phyloP scores from a whole-genome alignment of 2,329 filamentous ascomycete genomes.

The Colletotrichum lentis region DNA sequence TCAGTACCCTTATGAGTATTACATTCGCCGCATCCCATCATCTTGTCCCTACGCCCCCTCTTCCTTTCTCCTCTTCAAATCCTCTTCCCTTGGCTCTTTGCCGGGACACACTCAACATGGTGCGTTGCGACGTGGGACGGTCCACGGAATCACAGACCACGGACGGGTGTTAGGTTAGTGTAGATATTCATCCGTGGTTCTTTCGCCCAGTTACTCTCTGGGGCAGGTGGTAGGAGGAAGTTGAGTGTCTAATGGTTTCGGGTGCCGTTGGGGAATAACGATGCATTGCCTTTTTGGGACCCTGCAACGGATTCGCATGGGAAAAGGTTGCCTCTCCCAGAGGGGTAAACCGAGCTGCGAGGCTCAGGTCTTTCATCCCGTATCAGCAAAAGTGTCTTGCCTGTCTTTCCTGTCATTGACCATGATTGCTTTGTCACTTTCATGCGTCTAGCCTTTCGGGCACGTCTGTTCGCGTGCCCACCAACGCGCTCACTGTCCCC shows the following conservation, averaged over 20 bases:
- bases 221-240: slow-evolving; percentile 14
- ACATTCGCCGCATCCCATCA: slow-evolving; percentile 1
- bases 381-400: slow-evolving; percentile 13
- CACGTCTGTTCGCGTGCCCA: slow-evolving; percentile 23
- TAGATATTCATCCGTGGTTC: neutral
- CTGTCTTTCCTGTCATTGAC: slow-evolving; percentile 13
- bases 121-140: neutral
- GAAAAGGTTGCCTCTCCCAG: neutral
- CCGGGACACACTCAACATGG: neutral
- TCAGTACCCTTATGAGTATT: slow-evolving; percentile 11
- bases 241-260: slow-evolving; percentile 23
- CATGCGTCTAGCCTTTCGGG: neutral
- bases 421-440: neutral
- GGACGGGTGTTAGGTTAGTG: neutral
- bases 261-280: slow-evolving; percentile 23
- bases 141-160: neutral
- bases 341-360: slow-evolving; percentile 4
- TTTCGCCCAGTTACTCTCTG: slow-evolving; percentile 19
- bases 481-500: neutral
- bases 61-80: neutral
- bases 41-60: slow-evolving; percentile 1
- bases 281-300: slow-evolving; percentile 16
- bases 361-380: slow-evolving; percentile 10
- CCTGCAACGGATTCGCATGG: neutral
- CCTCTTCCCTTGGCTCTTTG: neutral